Evolutionary conservation across 2,329 filamentous ascomycete species (phyloP).

Genomic region (Fusarium sp.): DNA sequence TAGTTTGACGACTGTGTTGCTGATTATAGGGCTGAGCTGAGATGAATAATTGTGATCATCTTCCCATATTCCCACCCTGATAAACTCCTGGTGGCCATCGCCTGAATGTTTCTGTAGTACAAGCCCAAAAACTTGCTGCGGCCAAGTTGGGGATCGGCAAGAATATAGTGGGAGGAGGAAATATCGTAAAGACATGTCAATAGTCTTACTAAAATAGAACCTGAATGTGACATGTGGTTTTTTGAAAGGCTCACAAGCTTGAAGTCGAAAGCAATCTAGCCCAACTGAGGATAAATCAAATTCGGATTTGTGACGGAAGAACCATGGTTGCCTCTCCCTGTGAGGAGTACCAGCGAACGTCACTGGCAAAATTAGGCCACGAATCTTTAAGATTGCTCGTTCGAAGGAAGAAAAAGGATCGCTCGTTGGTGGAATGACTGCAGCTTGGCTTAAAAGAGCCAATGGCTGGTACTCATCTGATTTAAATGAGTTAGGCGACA

Average conservation of each 20-base stretch:
- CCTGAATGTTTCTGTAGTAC: accelerated
- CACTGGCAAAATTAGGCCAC: neutral
- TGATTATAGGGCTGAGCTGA: neutral
- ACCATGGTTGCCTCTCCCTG: accelerated
- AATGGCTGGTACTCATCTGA: neutral
- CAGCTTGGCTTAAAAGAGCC: neutral
- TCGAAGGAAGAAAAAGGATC: neutral
- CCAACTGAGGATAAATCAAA: accelerated
- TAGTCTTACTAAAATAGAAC: accelerated
- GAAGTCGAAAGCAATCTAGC: neutral
- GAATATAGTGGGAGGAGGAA: neutral
- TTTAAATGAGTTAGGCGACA: accelerated
- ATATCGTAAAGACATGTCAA: accelerated
- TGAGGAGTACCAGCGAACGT: accelerated
- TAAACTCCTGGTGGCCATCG: accelerated
- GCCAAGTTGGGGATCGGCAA: no score
- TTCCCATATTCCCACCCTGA: neutral
- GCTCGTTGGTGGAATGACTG: accelerated
- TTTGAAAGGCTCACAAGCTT: accelerated
- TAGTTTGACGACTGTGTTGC: neutral
- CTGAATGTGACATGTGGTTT: accelerated
- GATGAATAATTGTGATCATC: neutral
- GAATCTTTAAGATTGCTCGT: neutral
- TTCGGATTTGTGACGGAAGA: no score
- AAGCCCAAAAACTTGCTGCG: neutral